Evolutionary conservation across 164 flowering plant species (phyloP).

Genomic region (Magnolia changhungtana): DNA sequence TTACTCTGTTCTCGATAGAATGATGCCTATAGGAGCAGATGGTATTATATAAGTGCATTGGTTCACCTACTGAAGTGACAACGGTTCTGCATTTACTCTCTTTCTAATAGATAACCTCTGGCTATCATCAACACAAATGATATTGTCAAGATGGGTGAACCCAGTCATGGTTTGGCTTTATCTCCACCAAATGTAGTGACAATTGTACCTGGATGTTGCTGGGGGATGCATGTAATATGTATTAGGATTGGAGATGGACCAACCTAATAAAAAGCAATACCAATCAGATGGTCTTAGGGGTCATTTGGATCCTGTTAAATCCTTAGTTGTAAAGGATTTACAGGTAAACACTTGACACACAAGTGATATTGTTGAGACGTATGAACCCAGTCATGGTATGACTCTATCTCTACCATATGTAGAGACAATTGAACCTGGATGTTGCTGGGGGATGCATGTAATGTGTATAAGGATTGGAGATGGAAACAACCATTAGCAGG

Average conservation of each 20-base stretch:
- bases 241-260: neutral
- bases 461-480: neutral
- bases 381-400: neutral
- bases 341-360: no score
- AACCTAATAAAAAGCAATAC: neutral
- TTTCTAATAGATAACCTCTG: neutral
- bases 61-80: neutral
- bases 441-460: neutral
- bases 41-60: no score
- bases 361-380: no score
- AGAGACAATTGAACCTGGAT: neutral
- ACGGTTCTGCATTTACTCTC: neutral
- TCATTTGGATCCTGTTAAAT: neutral
- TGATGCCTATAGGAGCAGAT: neutral
- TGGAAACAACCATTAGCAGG: neutral
- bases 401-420: neutral
- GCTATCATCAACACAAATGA: neutral
- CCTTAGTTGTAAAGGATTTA: neutral
- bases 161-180: neutral
- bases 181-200: neutral
- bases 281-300: neutral
- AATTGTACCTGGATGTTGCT: neutral
- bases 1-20: neutral
- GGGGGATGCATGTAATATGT: neutral
- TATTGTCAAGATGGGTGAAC: neutral